Evolutionary conservation across 805 yeast species (phyloP).

Genomic region (Wickerhamomyces hampshirensis): DNA sequence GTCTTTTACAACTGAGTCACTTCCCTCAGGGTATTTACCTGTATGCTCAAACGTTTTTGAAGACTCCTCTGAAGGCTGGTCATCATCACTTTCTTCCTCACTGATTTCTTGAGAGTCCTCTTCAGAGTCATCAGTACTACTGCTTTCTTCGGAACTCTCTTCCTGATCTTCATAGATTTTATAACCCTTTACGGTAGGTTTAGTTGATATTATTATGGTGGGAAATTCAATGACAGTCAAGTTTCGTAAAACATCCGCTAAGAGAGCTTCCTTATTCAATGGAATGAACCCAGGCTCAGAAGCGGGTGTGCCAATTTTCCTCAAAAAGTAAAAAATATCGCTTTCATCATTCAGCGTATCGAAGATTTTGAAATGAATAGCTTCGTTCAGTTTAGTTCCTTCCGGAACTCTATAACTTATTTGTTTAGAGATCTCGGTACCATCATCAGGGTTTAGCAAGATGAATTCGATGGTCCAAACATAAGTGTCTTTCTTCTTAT

Average conservation of each 20-base stretch:
- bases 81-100: slow-evolving; percentile 11
- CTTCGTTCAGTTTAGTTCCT: slow-evolving; percentile 24
- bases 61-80: slow-evolving; percentile 17
- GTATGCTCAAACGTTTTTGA: too few species aligned
- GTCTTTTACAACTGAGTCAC: too few species aligned
- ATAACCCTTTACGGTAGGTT: slow-evolving; percentile 25
- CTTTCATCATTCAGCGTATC: slow-evolving; percentile 10
- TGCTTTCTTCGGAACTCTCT: background rate
- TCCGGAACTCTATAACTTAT: slow-evolving; percentile 33
- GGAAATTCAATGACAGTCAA: slow-evolving; percentile 75
- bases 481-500: slow-evolving; percentile 52
- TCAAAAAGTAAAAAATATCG: slow-evolving; percentile 25
- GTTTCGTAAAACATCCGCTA: slow-evolving; percentile 49
- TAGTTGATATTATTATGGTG: slow-evolving; percentile 45
- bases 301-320: slow-evolving; percentile 24
- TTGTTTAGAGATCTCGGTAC: slow-evolving; percentile 28
- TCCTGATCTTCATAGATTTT: slow-evolving; percentile 24
- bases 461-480: slow-evolving; percentile 83
- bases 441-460: slow-evolving; percentile 30
- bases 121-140: slow-evolving; percentile 1
- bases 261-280: slow-evolving; percentile 29
- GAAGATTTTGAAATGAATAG: slow-evolving; percentile 26
- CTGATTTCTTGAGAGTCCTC: slow-evolving; percentile 5
- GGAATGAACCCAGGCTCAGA: slow-evolving; percentile 35
- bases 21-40: too few species aligned